Evolutionary conservation across 805 yeast species (phyloP).

Genomic region (Kazachstania martiniae): DNA sequence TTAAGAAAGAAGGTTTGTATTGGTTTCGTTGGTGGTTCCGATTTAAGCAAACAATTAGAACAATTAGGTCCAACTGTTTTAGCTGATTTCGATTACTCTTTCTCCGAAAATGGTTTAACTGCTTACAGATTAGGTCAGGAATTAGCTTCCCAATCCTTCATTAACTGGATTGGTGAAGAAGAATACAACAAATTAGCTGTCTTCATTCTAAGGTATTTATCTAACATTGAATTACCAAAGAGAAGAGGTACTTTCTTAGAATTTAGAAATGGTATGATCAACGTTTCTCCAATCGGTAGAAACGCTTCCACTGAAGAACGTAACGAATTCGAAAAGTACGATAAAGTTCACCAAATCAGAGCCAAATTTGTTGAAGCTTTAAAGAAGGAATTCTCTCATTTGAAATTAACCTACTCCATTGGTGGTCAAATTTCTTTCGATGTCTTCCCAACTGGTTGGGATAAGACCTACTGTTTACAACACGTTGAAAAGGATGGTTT

Average conservation of each 20-base stretch:
- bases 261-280: constrained; percentile 99
- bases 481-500: constrained; percentile 83
- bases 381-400: constrained; percentile 71
- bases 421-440: constrained; percentile 99
- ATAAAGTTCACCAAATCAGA: constrained; percentile 72
- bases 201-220: constrained; percentile 74
- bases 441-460: constrained; percentile 99
- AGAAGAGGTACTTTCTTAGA: constrained; percentile 98
- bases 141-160: constrained; percentile 89
- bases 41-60: constrained; percentile 87
- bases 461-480: constrained; percentile 93
- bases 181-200: constrained; percentile 81
- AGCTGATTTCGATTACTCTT: constrained; percentile 84
- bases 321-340: constrained; percentile 81
- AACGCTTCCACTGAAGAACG: constrained; percentile 93
- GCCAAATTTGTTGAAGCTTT: constrained; percentile 75
- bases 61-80: constrained; percentile 80
- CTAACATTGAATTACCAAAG: constrained; percentile 82
- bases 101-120: constrained; percentile 95
- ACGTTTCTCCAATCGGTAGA: constrained; percentile 97
- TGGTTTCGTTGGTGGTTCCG: constrained; percentile 98
- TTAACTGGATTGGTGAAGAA: constrained; percentile 90
- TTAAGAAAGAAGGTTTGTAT: constrained; percentile 87
- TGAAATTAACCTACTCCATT: constrained; percentile 85
- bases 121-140: constrained; percentile 88